Base-by-base conservation (phyloP, 139 green algal species). In the Chlorella sp. region DNA sequence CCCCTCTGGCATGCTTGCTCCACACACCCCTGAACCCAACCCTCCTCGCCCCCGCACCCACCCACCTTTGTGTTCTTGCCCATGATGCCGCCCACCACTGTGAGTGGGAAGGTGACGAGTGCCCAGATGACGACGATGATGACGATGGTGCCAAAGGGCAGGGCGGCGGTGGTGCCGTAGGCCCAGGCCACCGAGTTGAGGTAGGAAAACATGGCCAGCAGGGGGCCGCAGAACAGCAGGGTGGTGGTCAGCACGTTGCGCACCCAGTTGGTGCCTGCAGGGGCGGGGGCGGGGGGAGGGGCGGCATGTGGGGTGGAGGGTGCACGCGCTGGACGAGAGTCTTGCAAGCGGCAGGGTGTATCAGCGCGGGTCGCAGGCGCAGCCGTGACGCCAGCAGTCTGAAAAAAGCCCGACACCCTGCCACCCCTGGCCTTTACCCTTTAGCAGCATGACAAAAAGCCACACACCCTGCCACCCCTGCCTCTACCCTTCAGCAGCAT, bases 31-130 rank as follows among this genome's bases (percentile, higher is more conserved):
- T 1, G 28, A 30, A 28, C 80, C 71, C 21, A 0, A 83, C 21
- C 78, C 78, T 36, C 34, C 36, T 36, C 40, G 39, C 37, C n/a
- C 37, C 42, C 3, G 0, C 42, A 7, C 75, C 32, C n/a, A 57
- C 81, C 21, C 82, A 86, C 82, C 82, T 93, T 95, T 75, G 87
- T 93, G 93, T 97, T 96, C 89, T 96, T 97, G 85, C 93, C 95
- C 12, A 93, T 92, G 80, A 99, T 98, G 80, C 96, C 97, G 30
- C 97, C 97, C 40, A 99, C 75, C 28, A 99, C 96, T 3, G 97
- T 99, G 34, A 99, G 95, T 21, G 97, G 97, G 91, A 99, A 96
- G 22, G 97, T 99, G 48, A 98, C 83, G 22, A 98, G 87, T 21
- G 91, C 88, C 96, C 96, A 98, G 71, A 98, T 94, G 48, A 97